Conservation (phyloP, 2,329 filamentous ascomycete genomes). For the Aspergillus sp. region DNA sequence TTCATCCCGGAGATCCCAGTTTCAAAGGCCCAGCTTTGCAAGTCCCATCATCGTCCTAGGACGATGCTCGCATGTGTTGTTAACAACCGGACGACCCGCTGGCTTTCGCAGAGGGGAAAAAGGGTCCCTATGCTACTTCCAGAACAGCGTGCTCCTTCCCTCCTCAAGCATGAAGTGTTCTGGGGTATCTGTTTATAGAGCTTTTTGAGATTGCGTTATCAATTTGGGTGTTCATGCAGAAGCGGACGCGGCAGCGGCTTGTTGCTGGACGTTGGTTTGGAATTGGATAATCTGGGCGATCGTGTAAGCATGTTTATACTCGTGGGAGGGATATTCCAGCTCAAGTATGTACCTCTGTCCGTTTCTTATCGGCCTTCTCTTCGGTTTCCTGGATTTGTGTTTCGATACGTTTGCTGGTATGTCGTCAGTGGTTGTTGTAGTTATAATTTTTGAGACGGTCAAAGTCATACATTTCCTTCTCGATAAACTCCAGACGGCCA, state of each 20-base stretch:
- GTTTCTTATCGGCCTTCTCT: conserved; percentile 58
- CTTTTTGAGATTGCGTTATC: too few relatives aligned
- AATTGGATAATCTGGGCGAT: conserved; percentile 31
- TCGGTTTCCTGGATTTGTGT: conserved; percentile 58
- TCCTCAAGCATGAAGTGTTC: neutral
- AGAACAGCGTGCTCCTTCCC: neutral
- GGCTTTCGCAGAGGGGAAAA: too few relatives aligned
- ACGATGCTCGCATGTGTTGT: too few relatives aligned
- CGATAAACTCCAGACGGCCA: conserved; percentile 83
- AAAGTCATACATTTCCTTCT: conserved; percentile 73
- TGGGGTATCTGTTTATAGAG: too few relatives aligned
- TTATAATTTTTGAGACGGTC: neutral
- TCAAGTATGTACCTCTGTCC: conserved; percentile 50
- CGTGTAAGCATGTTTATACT: conserved; percentile 10
- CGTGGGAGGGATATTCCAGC: neutral
- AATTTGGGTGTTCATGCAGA: conserved; percentile 20
- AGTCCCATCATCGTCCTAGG: too few relatives aligned
- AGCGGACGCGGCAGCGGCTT: conserved; percentile 23
- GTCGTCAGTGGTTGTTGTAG: conserved; percentile 4
- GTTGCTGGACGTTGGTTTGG: conserved; percentile 32
- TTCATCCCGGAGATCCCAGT: too few relatives aligned
- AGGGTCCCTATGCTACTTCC: too few relatives aligned
- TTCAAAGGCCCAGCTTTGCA: too few relatives aligned
- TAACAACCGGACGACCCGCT: too few relatives aligned
- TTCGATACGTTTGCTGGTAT: conserved; percentile 57